Percentiles rank a stretch among this genome's conserved stretches.
Evolutionary conservation across 2,329 filamentous ascomycete genomes (phyloP).

Genomic region (Microsporum audouinii): DNA sequence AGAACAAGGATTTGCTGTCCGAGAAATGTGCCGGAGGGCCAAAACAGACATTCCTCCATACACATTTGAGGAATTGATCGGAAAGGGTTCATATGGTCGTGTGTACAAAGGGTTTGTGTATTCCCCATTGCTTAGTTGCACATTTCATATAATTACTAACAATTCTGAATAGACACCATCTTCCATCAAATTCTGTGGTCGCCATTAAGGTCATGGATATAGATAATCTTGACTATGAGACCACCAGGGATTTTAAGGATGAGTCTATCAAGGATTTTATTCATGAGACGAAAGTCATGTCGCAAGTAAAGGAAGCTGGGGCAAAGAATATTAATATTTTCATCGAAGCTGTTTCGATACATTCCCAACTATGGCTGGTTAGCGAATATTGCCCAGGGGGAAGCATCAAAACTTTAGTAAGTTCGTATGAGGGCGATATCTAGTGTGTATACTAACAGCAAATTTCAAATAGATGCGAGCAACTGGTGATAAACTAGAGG

Average conservation of each 20-base stretch:
- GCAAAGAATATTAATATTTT: conserved; percentile 54
- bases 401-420: conserved; percentile 53
- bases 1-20: conserved; percentile 35
- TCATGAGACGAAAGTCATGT: conserved; percentile 52
- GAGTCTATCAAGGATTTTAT: conserved; percentile 45
- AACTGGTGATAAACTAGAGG: conserved; percentile 41
- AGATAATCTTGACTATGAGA: conserved; percentile 39
- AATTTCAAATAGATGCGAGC: conserved; percentile 33
- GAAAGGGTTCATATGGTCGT: conserved; percentile 41
- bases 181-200: conserved; percentile 32
- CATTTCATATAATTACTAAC: conserved; percentile 6
- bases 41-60: conserved; percentile 37
- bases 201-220: conserved; percentile 43
- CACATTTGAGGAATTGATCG: conserved; percentile 41
- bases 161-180: conserved; percentile 21
- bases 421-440: not conserved
- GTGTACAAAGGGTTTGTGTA: conserved; percentile 38
- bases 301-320: conserved; percentile 50
- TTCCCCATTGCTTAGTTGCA: not conserved
- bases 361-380: conserved; percentile 55
- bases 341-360: conserved; percentile 52
- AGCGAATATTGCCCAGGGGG: conserved; percentile 57
- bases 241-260: conserved; percentile 36
- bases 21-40: conserved; percentile 37
- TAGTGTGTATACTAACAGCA: not conserved